Percentiles rank a stretch among this genome's conserved stretches.
phyloP scores from a whole-genome alignment of 768 basidiomycete genomes.

The Calocybe gangraenosa region DNA sequence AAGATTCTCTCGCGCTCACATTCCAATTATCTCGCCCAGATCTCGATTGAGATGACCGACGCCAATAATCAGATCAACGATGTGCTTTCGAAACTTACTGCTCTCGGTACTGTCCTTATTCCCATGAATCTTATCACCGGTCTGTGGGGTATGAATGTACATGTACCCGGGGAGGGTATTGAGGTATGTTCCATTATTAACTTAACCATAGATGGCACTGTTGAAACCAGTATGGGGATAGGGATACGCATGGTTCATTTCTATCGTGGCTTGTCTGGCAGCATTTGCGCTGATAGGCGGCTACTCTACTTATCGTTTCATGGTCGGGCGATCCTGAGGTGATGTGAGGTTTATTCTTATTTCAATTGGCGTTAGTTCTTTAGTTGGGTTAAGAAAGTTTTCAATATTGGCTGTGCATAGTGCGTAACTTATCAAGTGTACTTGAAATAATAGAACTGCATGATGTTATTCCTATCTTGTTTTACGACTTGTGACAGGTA shows the following conservation, averaged over 20 bases:
- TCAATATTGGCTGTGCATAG: no score
- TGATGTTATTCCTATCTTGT: no score
- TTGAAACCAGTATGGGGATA: conserved; percentile 11
- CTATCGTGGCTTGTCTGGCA: conserved; percentile 77
- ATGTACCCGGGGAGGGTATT: conserved; percentile 82
- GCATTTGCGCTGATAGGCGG: conserved; percentile 82
- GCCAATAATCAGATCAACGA: conserved; percentile 99
- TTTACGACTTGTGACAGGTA: no score
- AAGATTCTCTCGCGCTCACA: conserved; percentile 98
- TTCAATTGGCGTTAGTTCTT: no score
- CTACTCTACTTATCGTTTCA: conserved; percentile 74
- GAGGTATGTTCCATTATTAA: conserved; percentile 27
- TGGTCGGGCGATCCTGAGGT: conserved; percentile 40
- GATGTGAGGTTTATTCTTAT: background rate
- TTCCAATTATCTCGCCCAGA: conserved; percentile 98
- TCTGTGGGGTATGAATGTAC: conserved; percentile 99
- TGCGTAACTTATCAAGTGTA: no score
- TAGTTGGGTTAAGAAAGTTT: no score
- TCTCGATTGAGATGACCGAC: conserved; percentile 99
- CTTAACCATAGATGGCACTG: background rate
- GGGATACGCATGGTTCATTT: conserved; percentile 79
- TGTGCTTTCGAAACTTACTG: conserved; percentile 94
- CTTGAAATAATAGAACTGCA: no score
- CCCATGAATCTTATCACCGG: conserved; percentile 97
- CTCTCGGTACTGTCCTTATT: conserved; percentile 94